A percentile compares a stretch with the other conserved stretches of the same genome.
phyloP scores from a whole-genome alignment of 1,139 yeast species.

The Protomyces arabidopsidicola region DNA sequence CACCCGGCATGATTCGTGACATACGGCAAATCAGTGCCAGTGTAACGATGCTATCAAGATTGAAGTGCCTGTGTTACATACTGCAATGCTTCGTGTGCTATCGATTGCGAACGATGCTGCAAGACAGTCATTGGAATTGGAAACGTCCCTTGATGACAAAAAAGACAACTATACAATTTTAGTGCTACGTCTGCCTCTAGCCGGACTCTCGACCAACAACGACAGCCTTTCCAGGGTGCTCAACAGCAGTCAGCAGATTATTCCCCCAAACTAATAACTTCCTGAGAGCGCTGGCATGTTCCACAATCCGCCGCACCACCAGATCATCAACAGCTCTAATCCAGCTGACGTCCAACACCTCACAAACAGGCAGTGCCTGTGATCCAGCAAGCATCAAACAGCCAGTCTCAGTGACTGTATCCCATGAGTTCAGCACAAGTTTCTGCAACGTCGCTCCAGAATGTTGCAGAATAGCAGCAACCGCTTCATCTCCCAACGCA shows the following conservation, averaged over 20 bases:
- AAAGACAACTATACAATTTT: no score
- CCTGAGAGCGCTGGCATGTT: slow-evolving; percentile 8
- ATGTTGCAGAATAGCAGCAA: slow-evolving; percentile 58
- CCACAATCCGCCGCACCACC: slow-evolving; percentile 16
- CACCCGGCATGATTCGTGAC: no score
- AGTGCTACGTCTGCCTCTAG: background rate
- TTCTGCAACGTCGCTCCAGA: slow-evolving; percentile 63
- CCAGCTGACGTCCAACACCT: slow-evolving; percentile 28
- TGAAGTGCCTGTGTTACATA: no score
- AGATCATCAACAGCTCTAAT: slow-evolving; percentile 27
- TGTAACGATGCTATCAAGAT: no score
- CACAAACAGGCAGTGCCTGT: slow-evolving; percentile 5
- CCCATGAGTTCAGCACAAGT: slow-evolving; percentile 65
- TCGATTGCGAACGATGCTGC: no score
- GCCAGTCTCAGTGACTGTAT: slow-evolving; percentile 51
- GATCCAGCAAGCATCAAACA: slow-evolving; percentile 44
- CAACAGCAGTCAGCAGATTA: slow-evolving; percentile 21
- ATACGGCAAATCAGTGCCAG: no score
- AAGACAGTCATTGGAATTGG: no score
- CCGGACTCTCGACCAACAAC: slow-evolving; percentile 16
- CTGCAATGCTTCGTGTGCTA: no score
- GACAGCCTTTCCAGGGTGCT: slow-evolving; percentile 4
- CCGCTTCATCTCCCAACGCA: slow-evolving; percentile 57
- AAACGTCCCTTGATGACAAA: no score
- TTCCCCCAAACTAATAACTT: slow-evolving; percentile 29